Evolutionary conservation across 306 rosid genomes (phyloP), one percentile per base, ranked within the genome.

Genomic region (Dryas alaskensis): DNA sequence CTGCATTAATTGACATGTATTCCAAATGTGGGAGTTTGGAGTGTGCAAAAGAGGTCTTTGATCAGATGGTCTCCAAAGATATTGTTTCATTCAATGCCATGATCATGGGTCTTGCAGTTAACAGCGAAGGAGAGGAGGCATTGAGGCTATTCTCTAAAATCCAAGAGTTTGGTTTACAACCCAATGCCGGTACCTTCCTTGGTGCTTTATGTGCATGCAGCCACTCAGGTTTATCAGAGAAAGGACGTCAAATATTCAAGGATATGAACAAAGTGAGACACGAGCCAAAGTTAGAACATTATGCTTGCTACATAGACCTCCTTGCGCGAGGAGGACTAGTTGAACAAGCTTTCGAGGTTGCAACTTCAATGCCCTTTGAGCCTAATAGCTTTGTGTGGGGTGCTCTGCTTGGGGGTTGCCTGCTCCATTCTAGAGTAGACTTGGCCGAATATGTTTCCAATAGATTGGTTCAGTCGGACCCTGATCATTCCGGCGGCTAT

Each of bases 71-170:
- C 65, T 69, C 70, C 62, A 85, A 86, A 86, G 91, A 89, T 78
- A 81, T 73, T 58, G 87, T 89, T 79, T 81, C 86, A 31, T 84
- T 86, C 81, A 89, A 86, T 53, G 87, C 86, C 65, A 86, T 86
- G 88, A 79, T 89, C 71, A 86, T 89, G 91, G 89, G 93, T 73
- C 88, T 86, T 74, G 93, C 89, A 54, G 80, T 83, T 4, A 82
- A 89, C 31, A 80, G 94, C 53, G 76, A 86, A 68, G 91, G 85
- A 74, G 82, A 74, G 67, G 85, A 83, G 69, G 91, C 91, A 63
- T 68, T 89, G 72, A 70, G 58, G 76, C 88, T 84, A 51, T 86
- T 89, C 62, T 50, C 75, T 55, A 85, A 52, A 73, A 83, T 85
- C 80, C 75, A 79, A 74, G 76, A 85, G 67, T 69, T 79, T 63